Evolutionary conservation across 2,329 filamentous ascomycete species (phyloP).

Genomic region (Sporothrix sp.): DNA sequence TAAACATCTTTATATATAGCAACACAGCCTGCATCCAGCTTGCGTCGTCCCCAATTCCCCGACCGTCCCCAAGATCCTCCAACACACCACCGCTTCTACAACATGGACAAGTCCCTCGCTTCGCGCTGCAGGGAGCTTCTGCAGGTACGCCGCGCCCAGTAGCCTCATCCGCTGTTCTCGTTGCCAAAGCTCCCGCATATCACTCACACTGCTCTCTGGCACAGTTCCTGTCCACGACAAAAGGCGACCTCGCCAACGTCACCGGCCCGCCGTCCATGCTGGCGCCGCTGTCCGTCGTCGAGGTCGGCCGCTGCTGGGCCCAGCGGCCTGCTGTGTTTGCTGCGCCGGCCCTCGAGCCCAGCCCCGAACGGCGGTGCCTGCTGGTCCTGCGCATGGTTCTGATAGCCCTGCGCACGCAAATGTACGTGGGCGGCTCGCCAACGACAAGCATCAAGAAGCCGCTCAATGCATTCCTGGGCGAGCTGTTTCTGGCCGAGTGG

Average conservation of each 20-base stretch:
- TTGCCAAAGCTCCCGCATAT: too few species aligned
- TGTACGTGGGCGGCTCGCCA: conserved; percentile 38
- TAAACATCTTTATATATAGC: neutral
- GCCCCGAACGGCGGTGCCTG: conserved; percentile 34
- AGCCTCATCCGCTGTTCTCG: too few species aligned
- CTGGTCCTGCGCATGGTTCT: conserved; percentile 39
- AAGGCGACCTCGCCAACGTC: conserved; percentile 42
- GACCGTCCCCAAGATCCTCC: too few species aligned
- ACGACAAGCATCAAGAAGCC: conserved; percentile 42
- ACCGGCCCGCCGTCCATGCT: conserved; percentile 42
- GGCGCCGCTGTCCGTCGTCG: conserved; percentile 39
- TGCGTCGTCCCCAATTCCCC: too few species aligned
- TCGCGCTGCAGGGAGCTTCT: conserved; percentile 25
- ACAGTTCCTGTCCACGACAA: conserved; percentile 31
- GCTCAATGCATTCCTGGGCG: conserved; percentile 43
- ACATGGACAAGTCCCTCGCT: conserved; percentile 22
- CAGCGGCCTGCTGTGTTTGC: conserved; percentile 38
- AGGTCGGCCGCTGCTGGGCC: conserved; percentile 42
- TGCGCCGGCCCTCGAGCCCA: conserved; percentile 35
- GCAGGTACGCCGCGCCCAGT: conserved; percentile 22
- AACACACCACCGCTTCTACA: neutral
- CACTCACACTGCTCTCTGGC: too few species aligned
- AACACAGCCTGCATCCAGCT: too few species aligned
- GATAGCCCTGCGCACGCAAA: conserved; percentile 35
- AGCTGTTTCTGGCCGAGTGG: conserved; percentile 38